phyloP scores from a whole-genome alignment of 1,284 basidiomycete genomes.

The Cryptococcus hybrid region DNA sequence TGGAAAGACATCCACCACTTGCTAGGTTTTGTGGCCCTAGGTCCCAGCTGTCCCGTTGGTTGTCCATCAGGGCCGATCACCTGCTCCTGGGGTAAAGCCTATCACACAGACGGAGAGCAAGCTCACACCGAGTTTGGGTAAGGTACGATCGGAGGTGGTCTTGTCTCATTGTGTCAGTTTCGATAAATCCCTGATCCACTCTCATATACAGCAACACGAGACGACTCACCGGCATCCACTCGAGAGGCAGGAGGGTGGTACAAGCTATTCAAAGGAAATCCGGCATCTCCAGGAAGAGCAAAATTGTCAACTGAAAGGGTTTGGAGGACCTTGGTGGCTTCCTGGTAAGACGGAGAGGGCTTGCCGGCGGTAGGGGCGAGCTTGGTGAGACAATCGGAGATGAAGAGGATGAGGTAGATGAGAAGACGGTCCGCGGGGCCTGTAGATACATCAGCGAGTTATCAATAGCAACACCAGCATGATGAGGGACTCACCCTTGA shows the following conservation, averaged over 20 bases:
- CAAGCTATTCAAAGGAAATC: constrained; percentile 89
- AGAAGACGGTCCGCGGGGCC: constrained; percentile 90
- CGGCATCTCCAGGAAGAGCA: constrained; percentile 92
- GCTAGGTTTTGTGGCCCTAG: constrained; percentile 66
- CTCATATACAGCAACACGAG: constrained; percentile 1
- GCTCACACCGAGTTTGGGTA: constrained; percentile 87
- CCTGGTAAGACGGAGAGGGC: constrained; percentile 65
- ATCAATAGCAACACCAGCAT: constrained; percentile 6
- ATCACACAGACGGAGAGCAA: constrained; percentile 81
- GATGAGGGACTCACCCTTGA: constrained; percentile 62
- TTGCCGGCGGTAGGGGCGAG: constrained; percentile 58
- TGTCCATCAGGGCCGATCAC: constrained; percentile 42
- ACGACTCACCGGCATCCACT: constrained; percentile 71
- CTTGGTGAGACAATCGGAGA: constrained; percentile 94
- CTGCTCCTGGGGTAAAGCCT: constrained; percentile 64
- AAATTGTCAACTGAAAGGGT: constrained; percentile 92
- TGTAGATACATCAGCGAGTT: constrained; percentile 16
- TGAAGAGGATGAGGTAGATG: constrained; percentile 97
- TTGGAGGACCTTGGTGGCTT: constrained; percentile 83
- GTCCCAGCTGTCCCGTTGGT: constrained; percentile 58
- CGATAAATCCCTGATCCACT: background rate
- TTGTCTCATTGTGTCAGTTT: constrained; percentile 3
- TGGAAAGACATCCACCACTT: constrained; percentile 99
- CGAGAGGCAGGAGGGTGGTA: constrained; percentile 78
- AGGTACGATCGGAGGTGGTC: constrained; percentile 77